Base-by-base conservation (phyloP, 2,329 filamentous ascomycete species). In the Ophiosphaerella korrae region DNA sequence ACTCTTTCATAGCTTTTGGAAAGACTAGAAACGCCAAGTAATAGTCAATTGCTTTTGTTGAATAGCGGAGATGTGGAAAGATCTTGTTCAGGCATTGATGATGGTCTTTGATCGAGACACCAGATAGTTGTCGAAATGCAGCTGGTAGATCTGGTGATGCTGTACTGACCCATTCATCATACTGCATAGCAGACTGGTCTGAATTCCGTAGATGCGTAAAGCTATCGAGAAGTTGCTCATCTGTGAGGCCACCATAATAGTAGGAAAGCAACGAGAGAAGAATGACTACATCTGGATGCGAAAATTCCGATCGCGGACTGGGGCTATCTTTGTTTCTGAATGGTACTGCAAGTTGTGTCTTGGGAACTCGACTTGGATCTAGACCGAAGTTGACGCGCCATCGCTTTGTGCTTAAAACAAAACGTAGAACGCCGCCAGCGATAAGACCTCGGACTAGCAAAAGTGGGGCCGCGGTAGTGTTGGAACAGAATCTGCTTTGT, bases 301-400 rank as follows among this genome's bases (percentile, higher is more conserved):
- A 84, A 63, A 82, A 90, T 58, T 90, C 87, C 0, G 86, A 82
- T 5, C 83, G 78, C 0, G 83, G 80, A 0, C 80, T 81, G 0
- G 88, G 87, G 0, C 80, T 75, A 2, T 87, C 88, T 49, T 90
- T 89, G 0, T 85, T 84, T 9, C 82, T 77, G 42, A 81, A 90
- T 0, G 88, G 88, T 0, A 90, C 88, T 0, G 68, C 72, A 3
- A 73, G 62, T n/a, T 53, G 46, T 1, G 64, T 70, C 84, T 82
- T 53, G 84, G 88, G 63, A 81, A 84, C 60, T 0, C 71, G 63
- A 7, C 7, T 48, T 0, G 60, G 52, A 58, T 84, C 79, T 0
- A 82, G 73, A 0, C 87, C 86, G 51, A 86, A 90, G 46, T 88
- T 80, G 0, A 90, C 86, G 3, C 82, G 72, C 83, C 84, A 90